Conservation (phyloP, 768 basidiomycete genomes). For the Basidioascus undulatus region DNA sequence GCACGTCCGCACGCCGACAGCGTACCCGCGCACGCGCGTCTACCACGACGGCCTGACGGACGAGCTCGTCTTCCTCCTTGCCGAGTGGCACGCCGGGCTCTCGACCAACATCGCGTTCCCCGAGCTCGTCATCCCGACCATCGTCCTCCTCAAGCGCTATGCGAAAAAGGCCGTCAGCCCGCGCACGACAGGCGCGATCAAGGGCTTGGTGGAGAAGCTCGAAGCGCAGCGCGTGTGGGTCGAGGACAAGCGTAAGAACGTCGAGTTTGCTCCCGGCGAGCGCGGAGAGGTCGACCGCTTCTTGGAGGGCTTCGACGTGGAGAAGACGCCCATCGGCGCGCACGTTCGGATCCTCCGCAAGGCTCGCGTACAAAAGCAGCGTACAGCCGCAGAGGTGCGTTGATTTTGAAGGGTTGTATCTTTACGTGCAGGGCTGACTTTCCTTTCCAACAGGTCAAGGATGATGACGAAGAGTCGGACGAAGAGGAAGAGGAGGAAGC, state of each 20-base stretch:
- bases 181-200: conserved; percentile 26
- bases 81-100: conserved; percentile 53
- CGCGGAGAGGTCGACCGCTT: conserved; percentile 40
- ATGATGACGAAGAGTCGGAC: no score
- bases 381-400: no score
- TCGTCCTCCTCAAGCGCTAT: conserved; percentile 42
- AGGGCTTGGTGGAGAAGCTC: conserved; percentile 58
- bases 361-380: no score
- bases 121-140: conserved; percentile 60
- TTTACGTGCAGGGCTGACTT: no score
- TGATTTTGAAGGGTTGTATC: no score
- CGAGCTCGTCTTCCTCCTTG: conserved; percentile 50
- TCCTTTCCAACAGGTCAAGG: no score
- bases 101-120: conserved; percentile 82
- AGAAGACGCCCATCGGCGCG: conserved; percentile 43
- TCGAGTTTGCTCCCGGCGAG: conserved; percentile 51
- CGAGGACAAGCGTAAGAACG: conserved; percentile 38
- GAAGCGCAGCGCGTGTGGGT: conserved; percentile 67
- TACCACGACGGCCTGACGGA: conserved; percentile 63
- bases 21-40: conserved; percentile 68
- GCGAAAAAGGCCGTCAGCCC: conserved; percentile 49
- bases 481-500: no score
- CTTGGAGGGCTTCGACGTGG: conserved; percentile 27
- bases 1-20: conserved; percentile 60
- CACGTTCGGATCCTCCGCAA: no score